Evolutionary conservation across 2,329 filamentous ascomycete species (phyloP).

Genomic region (Incumbomyces delicatus): DNA sequence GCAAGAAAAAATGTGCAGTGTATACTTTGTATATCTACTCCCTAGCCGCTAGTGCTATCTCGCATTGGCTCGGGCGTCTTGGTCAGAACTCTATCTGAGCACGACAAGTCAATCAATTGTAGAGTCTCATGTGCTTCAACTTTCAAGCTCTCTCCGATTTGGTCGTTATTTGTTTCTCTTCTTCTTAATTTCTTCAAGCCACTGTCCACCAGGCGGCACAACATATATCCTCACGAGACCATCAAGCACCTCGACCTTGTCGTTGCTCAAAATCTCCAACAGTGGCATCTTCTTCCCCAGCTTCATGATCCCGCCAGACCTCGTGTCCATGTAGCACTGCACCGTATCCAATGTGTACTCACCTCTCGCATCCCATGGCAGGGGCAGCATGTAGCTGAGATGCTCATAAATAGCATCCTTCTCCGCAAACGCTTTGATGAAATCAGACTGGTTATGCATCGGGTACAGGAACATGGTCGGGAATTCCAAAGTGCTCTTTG

Average conservation of each 20-base stretch:
- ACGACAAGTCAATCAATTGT: too few relatives aligned
- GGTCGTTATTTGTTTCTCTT: constrained; percentile 42
- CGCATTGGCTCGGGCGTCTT: too few relatives aligned
- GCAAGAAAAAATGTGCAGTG: too few relatives aligned
- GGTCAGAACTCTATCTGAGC: too few relatives aligned
- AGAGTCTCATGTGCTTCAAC: too few relatives aligned
- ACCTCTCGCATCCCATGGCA: constrained; percentile 68
- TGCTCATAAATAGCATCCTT: constrained; percentile 65
- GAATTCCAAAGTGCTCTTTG: constrained; percentile 61
- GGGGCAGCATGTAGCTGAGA: constrained; percentile 72
- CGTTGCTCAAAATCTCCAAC: constrained; percentile 62
- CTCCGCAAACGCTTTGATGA: constrained; percentile 80
- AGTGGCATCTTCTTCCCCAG: constrained; percentile 76
- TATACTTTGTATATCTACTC: too few relatives aligned
- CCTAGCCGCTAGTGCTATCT: too few relatives aligned
- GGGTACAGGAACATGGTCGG: constrained; percentile 82
- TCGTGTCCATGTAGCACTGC: constrained; percentile 85
- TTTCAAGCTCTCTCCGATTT: too few relatives aligned
- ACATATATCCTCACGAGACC: constrained; percentile 74
- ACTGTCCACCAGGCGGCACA: constrained; percentile 67
- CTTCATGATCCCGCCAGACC: constrained; percentile 70
- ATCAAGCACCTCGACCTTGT: constrained; percentile 79
- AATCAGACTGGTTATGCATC: constrained; percentile 69
- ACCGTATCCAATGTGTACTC: constrained; percentile 59
- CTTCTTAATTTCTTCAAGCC: constrained; percentile 76